Evolutionary conservation across 306 rosid genomes (phyloP), one percentile per base, ranked within the genome.

Genomic region (Elaeagnus macrophylla): DNA sequence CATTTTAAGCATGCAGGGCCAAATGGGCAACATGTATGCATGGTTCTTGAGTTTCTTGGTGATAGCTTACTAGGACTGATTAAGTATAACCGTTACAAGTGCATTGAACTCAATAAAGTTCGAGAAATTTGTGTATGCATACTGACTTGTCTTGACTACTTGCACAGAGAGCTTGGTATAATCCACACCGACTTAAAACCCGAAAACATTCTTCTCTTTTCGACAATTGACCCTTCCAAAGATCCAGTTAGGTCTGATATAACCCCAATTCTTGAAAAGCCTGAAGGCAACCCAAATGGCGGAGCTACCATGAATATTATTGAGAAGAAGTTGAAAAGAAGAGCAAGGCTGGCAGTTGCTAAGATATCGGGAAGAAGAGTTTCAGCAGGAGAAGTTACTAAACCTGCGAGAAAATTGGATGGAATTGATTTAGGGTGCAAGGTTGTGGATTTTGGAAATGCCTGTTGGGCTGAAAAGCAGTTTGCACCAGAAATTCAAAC

Each of bases 391-490:
- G 89, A 72, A 46, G 65, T 47, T 74, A 58, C 56, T 51, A 83
- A 81, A 60, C 44, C 86, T 37, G 75, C 48, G 62, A 86, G 80
- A 77, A 77, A 77, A 57, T 32, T 90, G 32, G 77, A 86, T 49
- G 94, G 77, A 17, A 68, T 83, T 62, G 94, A 86, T 70, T 60
- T 77, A 69, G 75, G 90, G 75, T 90, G 97, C 82, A 90, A 90
- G 78, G 75, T 90, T 57, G 97, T 90, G 36, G 97, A 90, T 72
- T 86, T 90, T 48, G 97, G 97, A 54, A 90, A 86, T 74, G 97
- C 95, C 2, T 83, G 95, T 77, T 86, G 90, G 94, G 88, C 82
- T 41, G 72, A 70, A 60, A 86, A 76, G 88, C 80, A 57, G 75
- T 67, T 86, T 39, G 70, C 82, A 12, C 82, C 75, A 75, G 97